These are phyloP conservation scores for Anacardium occidentale DNA, from an alignment of 345 rosid genomes.

Conservation along the genomic window DNA sequence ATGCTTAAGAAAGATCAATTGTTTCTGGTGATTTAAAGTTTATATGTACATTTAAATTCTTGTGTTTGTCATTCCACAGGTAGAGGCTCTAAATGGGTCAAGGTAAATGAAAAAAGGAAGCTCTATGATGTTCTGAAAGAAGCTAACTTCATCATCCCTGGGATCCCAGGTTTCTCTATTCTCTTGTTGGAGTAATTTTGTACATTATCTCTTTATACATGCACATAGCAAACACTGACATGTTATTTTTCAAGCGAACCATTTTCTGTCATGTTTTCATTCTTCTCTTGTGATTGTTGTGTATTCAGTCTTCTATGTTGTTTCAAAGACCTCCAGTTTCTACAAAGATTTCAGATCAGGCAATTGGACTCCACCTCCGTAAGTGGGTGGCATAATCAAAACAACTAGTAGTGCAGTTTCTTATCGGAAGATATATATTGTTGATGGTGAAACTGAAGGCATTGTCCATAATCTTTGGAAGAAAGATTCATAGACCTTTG, in stretches of 20 bases:
- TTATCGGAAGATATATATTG: background rate
- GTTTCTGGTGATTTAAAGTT: background rate
- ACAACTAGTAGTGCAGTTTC: background rate
- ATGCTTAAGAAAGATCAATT: background rate
- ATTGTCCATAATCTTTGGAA: background rate
- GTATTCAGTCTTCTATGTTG: conserved; percentile 62
- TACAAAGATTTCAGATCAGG: conserved; percentile 64
- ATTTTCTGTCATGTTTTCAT: background rate
- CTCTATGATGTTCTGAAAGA: conserved; percentile 69
- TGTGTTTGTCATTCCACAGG: conserved; percentile 25
- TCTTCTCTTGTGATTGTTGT: conserved; percentile 4
- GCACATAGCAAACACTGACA: background rate
- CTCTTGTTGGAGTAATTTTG: background rate
- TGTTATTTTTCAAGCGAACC: background rate
- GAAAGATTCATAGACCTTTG: background rate
- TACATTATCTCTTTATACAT: background rate
- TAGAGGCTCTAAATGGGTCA: conserved; percentile 54
- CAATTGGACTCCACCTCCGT: conserved; percentile 51
- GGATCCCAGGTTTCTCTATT: conserved; percentile 66
- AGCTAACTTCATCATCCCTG: conserved; percentile 54
- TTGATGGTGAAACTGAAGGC: background rate
- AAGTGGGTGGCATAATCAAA: background rate
- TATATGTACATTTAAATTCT: background rate
- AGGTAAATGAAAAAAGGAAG: conserved; percentile 64
- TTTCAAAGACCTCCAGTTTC: conserved; percentile 65